Base-by-base conservation (phyloP, 768 basidiomycete species). In the Hygrophorus russula region DNA sequence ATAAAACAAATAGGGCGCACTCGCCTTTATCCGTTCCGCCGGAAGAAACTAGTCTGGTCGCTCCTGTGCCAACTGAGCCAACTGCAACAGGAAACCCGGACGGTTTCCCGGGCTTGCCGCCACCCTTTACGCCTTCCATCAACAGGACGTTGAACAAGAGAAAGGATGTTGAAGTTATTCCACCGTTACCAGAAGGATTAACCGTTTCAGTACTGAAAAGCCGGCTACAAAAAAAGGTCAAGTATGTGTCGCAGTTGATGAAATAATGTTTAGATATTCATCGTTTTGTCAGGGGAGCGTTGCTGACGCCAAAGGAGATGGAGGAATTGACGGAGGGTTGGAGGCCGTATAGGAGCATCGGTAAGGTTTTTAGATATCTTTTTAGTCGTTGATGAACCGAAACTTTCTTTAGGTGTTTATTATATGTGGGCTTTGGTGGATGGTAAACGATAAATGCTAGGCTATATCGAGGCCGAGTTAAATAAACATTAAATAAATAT, bases 361-460 rank as follows among this genome's bases (percentile, higher is more conserved):
- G 84, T 82, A 52, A 46, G 74, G 59, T 37, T 28, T 28, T 29
- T 43, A 19, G 35, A 13, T 6, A 24, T 45, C 9, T 24, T 50
- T 17, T 33, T 34, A 29, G 27, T 45, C 36, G 42, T 17, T n/a
- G 31, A 20, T 28, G 36, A 1, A 32, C 14, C 34, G 49, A 28
- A 46, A 46, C 13, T 40, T 41, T 36, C 36, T 36, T 24, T 49
- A 83, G 82, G 74, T 41, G 82, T 86, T 17, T 89, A 82, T 60
- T 89, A 86, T 61, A 90, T 89, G 85, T 92, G 88, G 88, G 74
- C 82, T 2, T 65, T 88, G 44, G 74, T 78, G 7, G 78, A 36
- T 11, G 29, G 28, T 28, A 35, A 35, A 24, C 34, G 33, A 43
- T 43, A 17, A 14, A 30, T 41, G 19, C 27, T 17, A 15, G 11